These are phyloP conservation scores for Camelina neglecta DNA, from an alignment of 345 rosid genomes.

Conservation along the genomic window DNA sequence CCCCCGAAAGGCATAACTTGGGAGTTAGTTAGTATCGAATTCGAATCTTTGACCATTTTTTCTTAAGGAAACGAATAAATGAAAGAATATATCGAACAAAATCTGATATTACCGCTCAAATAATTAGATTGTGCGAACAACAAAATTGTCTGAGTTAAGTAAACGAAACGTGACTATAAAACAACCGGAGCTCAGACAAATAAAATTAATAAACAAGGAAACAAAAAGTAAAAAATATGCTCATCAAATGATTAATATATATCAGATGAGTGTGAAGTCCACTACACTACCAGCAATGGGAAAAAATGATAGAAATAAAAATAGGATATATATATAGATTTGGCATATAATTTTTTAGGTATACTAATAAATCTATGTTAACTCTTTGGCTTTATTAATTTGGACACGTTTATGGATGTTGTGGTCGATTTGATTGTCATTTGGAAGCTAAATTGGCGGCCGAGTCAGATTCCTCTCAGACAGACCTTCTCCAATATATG, in stretches of 20 bases:
- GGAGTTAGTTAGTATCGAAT: slow-evolving; percentile 9
- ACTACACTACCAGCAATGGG: slow-evolving; percentile 31
- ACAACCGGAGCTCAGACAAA: neutral
- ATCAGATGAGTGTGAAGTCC: slow-evolving; percentile 33
- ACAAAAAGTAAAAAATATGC: neutral
- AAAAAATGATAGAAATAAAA: neutral
- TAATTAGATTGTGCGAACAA: slow-evolving; percentile 8
- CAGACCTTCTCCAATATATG: neutral
- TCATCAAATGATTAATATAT: neutral
- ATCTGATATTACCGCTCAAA: neutral
- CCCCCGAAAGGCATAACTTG: neutral
- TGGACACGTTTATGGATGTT: slow-evolving; percentile 18
- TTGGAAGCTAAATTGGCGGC: slow-evolving; percentile 26
- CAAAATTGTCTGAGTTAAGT: neutral
- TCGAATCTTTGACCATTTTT: slow-evolving; percentile 14
- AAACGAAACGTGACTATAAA: slow-evolving; percentile 13
- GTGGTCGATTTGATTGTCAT: slow-evolving; percentile 18
- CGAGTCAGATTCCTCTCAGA: slow-evolving; percentile 37
- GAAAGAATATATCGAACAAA: slow-evolving; percentile 15
- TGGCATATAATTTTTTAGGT: slow-evolving; percentile 7
- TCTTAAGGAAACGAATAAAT: neutral
- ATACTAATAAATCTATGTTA: slow-evolving; percentile 7
- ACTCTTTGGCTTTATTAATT: slow-evolving; percentile 12
- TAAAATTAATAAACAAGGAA: neutral
- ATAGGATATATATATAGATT: neutral